Evolutionary conservation across 2,329 filamentous ascomycete genomes (phyloP).

Genomic region (Dactylellina drechsleri): DNA sequence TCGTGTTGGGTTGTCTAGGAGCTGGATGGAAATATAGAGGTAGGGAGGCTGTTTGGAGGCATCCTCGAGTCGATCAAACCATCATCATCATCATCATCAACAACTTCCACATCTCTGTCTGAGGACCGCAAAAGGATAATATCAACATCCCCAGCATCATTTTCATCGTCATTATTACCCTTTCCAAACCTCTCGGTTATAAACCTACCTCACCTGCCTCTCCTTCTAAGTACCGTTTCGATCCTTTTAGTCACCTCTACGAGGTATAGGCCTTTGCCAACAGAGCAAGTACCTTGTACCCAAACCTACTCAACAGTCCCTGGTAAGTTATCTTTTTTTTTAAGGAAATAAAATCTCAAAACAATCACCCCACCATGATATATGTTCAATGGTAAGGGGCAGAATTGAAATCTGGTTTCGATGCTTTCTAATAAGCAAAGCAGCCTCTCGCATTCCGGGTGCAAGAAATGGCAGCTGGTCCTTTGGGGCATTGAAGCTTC

Average conservation of each 20-base stretch:
- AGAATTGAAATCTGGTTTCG: too few relatives aligned
- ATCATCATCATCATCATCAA: constrained; percentile 7
- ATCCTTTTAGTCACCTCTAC: background rate
- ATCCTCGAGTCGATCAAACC: background rate
- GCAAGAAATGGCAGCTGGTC: too few relatives aligned
- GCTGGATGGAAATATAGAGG: background rate
- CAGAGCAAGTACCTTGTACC: background rate
- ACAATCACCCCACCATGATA: background rate
- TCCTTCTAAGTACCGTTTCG: background rate
- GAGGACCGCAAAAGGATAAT: too few relatives aligned
- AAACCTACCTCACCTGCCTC: too few relatives aligned
- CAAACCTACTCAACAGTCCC: background rate
- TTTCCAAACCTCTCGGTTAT: too few relatives aligned
- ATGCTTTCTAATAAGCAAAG: too few relatives aligned
- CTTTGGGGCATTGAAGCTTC: too few relatives aligned
- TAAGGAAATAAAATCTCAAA: background rate
- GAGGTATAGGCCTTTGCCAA: background rate
- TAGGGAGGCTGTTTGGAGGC: too few relatives aligned
- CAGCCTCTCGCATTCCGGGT: too few relatives aligned
- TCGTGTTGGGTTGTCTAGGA: background rate
- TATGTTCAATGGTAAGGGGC: too few relatives aligned
- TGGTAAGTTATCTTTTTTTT: background rate
- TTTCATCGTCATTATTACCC: too few relatives aligned
- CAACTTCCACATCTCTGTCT: background rate
- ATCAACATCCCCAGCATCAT: too few relatives aligned